Evolutionary conservation across 805 yeast species (phyloP).

Genomic region (Sungouiozyma intestinalis): DNA sequence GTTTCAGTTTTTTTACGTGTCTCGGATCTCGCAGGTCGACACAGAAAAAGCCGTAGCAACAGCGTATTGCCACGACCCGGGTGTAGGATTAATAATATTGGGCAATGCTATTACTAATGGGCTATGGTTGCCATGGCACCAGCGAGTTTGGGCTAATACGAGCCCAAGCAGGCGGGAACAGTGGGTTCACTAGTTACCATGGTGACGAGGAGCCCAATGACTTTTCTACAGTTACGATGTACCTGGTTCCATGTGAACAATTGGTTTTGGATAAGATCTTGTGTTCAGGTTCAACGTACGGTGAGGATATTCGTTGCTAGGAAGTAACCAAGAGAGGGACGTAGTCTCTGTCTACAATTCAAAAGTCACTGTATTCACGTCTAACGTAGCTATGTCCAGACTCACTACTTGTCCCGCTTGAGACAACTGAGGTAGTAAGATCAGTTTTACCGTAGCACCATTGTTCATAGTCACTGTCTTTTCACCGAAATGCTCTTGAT

Average conservation of each 20-base stretch:
- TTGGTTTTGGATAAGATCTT: no score
- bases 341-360: slow-evolving; percentile 7
- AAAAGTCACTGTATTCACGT: slow-evolving; percentile 39
- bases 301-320: not conserved
- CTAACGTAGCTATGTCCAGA: slow-evolving; percentile 47
- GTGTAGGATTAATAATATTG: not conserved
- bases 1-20: not conserved
- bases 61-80: no score
- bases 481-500: slow-evolving; percentile 55
- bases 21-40: not conserved
- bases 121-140: not conserved
- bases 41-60: not conserved
- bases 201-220: no score
- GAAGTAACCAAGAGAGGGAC: not conserved
- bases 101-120: not conserved
- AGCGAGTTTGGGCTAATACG: no score
- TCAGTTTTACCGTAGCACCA: slow-evolving; percentile 32
- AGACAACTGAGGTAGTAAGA: slow-evolving; percentile 63
- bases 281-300: no score
- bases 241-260: no score
- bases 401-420: slow-evolving; percentile 55
- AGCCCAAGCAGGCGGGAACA: no score
- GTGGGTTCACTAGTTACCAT: no score
- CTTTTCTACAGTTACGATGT: no score
- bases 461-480: slow-evolving; percentile 31